Evolutionary conservation across 768 basidiomycete species (phyloP).

Genomic region (Tulasnella sp.): DNA sequence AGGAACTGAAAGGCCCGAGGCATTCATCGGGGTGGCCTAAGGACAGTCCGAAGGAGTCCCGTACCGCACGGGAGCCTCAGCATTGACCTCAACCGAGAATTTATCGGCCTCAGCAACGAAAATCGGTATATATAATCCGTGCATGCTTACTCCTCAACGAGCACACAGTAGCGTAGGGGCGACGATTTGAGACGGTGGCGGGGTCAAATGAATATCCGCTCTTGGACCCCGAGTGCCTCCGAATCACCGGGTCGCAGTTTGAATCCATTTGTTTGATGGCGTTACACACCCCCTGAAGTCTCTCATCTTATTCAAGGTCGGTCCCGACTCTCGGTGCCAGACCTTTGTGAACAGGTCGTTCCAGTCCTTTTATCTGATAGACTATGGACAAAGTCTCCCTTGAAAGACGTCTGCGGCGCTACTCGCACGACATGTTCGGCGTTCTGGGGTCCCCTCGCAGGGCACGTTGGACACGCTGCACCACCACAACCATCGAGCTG

Average conservation of each 20-base stretch:
- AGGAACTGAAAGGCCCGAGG: background rate
- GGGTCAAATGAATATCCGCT: background rate
- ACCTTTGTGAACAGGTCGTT: background rate
- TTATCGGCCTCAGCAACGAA: background rate
- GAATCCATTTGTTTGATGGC: background rate
- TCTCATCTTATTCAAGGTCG: background rate
- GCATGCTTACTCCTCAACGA: background rate
- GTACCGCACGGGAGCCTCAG: background rate
- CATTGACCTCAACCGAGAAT: background rate
- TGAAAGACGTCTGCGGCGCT: background rate
- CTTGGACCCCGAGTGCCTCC: background rate
- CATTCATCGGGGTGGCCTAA: background rate
- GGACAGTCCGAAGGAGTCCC: background rate
- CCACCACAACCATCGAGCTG: background rate
- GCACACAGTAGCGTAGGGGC: background rate
- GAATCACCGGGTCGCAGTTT: background rate
- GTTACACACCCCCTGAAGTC: background rate
- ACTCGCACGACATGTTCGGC: background rate
- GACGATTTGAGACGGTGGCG: background rate
- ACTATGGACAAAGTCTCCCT: background rate
- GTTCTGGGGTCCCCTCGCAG: background rate
- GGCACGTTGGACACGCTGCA: background rate
- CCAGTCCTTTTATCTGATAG: background rate
- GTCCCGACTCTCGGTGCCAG: background rate
- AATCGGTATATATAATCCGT: background rate